Base-by-base conservation (phyloP, 257 asterid species). In the Salvia hispanica region DNA sequence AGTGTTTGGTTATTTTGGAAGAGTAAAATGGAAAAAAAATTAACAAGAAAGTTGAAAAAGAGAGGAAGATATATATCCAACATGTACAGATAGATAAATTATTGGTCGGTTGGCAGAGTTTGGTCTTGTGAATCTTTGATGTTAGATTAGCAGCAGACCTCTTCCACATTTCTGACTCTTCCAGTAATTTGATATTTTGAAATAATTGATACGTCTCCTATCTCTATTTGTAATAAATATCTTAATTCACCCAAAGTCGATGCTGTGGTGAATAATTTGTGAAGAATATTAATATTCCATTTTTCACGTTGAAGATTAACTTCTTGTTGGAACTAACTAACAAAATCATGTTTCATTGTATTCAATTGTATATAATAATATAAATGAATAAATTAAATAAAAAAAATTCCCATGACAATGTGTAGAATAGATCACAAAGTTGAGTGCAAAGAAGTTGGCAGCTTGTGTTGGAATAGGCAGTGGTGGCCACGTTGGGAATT, bases 401-500 rank as follows among this genome's bases (percentile, higher is more conserved):
- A n/a, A n/a, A n/a, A n/a, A n/a, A n/a, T n/a, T n/a, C n/a, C n/a
- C n/a, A n/a, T n/a, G n/a, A n/a, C n/a, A n/a, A n/a, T n/a, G n/a
- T n/a, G n/a, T n/a, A n/a, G n/a, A n/a, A n/a, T n/a, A n/a, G n/a
- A n/a, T n/a, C 21, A 18, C 31, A 67, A 10, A 15, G 58, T 13
- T 25, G 45, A 37, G 31, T 8, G n/a, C n/a, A n/a, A 57, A 40
- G 52, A 62, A 48, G 62, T 46, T 40, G 71, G n/a, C 79, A 69
- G 72, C 79, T n/a, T 50, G 44, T 13, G 25, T 37, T 51, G 56
- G 69, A 45, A 62, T 73, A 33, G 3, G 4, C 71, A 78, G 74
- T 74, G 77, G 79, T 12, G 39, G 71, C 74, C 83, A 75, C 81
- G 81, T 69, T 73, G 60, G 13, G 13, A 62, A 36, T 15, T 46